A percentile compares a stretch with the other conserved stretches of the same genome.
phyloP scores from a whole-genome alignment of 345 rosid genomes.

The Corymbia maculata region DNA sequence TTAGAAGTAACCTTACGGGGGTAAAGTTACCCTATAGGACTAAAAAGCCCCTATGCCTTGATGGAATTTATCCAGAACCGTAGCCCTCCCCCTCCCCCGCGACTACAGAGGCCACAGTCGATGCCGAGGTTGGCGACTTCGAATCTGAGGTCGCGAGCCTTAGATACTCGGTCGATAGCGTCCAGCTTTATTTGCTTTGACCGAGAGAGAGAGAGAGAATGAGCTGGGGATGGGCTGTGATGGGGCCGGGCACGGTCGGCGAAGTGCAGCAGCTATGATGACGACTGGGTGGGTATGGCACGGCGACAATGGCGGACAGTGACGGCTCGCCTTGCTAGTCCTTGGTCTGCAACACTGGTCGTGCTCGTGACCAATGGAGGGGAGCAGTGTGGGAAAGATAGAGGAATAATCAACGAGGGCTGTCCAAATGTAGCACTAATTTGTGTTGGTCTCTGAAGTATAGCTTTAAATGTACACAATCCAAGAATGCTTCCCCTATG shows the following conservation, averaged over 20 bases:
- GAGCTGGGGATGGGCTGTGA: not conserved
- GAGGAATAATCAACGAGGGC: not conserved
- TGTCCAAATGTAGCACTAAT: not conserved
- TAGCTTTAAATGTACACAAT: not conserved
- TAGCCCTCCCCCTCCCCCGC: not conserved
- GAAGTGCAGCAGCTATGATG: not conserved
- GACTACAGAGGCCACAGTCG: not conserved
- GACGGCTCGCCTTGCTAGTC: not conserved
- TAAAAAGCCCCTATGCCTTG: not conserved
- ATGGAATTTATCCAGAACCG: not conserved
- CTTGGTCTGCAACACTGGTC: not conserved
- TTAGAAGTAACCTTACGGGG: not conserved
- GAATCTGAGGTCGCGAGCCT: not conserved
- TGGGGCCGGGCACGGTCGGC: not conserved
- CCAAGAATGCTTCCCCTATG: not conserved
- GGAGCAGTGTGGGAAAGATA: not conserved
- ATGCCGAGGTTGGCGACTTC: not conserved
- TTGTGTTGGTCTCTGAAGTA: not conserved
- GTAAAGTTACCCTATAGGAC: not conserved
- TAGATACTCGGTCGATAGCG: fast-evolving
- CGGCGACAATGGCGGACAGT: not conserved
- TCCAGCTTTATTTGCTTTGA: not conserved
- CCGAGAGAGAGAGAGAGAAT: not conserved
- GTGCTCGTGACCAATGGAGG: not conserved
- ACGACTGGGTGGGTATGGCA: too few species aligned